A percentile compares a stretch with the other conserved stretches of the same genome.
These are phyloP conservation scores for Escovopsis sp. DNA, from an alignment of 2,329 filamentous ascomycete species.

Conservation along the genomic window DNA sequence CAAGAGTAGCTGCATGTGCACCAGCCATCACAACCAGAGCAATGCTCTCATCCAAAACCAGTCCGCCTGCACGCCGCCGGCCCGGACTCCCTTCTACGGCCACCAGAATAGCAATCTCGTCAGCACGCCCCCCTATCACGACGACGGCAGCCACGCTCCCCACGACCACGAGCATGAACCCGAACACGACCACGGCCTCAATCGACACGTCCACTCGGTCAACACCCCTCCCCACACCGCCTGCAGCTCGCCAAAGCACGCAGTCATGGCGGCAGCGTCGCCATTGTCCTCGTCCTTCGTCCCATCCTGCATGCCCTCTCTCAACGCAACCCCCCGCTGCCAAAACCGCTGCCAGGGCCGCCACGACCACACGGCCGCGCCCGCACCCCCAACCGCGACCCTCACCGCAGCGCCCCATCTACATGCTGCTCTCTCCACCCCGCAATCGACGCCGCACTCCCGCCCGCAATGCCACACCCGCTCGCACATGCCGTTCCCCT, in stretches of 20 bases:
- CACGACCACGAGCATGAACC: too few relatives aligned
- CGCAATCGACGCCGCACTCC: conserved; percentile 4
- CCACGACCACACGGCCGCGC: neutral
- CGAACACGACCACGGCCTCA: too few relatives aligned
- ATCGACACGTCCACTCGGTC: too few relatives aligned
- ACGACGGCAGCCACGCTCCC: too few relatives aligned
- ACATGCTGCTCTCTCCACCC: conserved; percentile 7
- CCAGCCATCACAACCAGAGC: too few relatives aligned
- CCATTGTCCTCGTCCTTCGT: too few relatives aligned
- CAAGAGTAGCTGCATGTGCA: too few relatives aligned
- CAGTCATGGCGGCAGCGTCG: conserved; percentile 10
- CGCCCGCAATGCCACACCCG: neutral
- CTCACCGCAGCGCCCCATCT: conserved; percentile 2
- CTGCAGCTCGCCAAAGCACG: conserved; percentile 11
- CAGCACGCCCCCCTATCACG: too few relatives aligned
- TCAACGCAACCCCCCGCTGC: conserved; percentile 11
- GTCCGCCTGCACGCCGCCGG: too few relatives aligned
- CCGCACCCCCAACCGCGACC: neutral
- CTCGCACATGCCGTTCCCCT: neutral
- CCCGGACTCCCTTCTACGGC: too few relatives aligned
- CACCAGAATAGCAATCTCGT: conserved; percentile 6
- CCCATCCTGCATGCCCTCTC: conserved; percentile 6
- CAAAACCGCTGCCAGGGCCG: conserved; percentile 6
- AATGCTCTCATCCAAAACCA: too few relatives aligned
- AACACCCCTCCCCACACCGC: neutral